Evolutionary conservation across 305 asterid species (phyloP).

Genomic region (Euphrasia arctica): DNA sequence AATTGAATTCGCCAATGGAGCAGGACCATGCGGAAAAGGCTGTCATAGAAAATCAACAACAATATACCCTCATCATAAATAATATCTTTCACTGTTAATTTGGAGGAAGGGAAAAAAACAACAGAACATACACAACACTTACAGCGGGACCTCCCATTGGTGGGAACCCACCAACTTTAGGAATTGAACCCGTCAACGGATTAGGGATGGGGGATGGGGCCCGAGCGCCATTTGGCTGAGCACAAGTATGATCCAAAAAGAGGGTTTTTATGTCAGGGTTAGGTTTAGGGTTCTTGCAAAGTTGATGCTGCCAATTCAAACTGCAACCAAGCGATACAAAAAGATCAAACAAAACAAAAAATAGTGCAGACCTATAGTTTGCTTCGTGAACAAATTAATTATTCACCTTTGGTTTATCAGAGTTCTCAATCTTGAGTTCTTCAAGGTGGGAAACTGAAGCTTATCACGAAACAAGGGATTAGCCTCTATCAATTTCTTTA

Average conservation of each 20-base stretch:
- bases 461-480: conserved; percentile 68
- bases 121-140: conserved; percentile 30
- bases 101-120: not conserved
- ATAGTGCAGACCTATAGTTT: not conserved
- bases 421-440: conserved; percentile 61
- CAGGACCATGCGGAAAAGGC: conserved; percentile 52
- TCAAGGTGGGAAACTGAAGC: conserved; percentile 61
- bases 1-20: conserved; percentile 44
- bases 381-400: conserved; percentile 3
- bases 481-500: conserved; percentile 58
- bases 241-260: conserved; percentile 68
- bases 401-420: conserved; percentile 65
- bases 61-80: conserved; percentile 12
- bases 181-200: conserved; percentile 40
- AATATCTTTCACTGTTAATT: conserved; percentile 12
- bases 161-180: conserved; percentile 52
- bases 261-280: conserved; percentile 71
- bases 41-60: conserved; percentile 25
- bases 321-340: conserved; percentile 37
- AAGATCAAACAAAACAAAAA: not conserved
- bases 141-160: conserved; percentile 52
- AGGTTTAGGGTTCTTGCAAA: conserved; percentile 66
- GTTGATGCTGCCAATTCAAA: conserved; percentile 84
- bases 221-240: conserved; percentile 50
- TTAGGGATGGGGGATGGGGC: conserved; percentile 54